Evolutionary conservation across 306 rosid genomes (phyloP), one percentile per base, ranked within the genome.

Genomic region (Cicer pinnatifidum): DNA sequence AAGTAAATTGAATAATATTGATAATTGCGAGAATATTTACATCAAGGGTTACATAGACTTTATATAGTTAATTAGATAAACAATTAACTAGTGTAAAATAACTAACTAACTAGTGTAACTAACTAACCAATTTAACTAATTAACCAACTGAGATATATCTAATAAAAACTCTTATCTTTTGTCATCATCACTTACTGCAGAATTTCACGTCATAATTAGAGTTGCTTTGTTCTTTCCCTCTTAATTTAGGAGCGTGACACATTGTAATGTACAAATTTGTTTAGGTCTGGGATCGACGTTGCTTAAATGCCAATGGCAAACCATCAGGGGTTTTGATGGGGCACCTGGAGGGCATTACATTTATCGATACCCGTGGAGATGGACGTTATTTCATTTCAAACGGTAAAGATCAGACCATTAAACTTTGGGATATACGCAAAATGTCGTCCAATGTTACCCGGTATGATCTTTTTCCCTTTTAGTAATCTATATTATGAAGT

Each of bases 271-370:
- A 69, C 67, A 65, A 56, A 41, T 58, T 81, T 81, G 62, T 61
- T 35, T 81, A 94, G 97, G 98, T 91, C 69, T 91, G 98, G 98
- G 98, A 94, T 85, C 79, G 96, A 77, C 98, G 92, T 11, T 94
- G 97, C 87, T 79, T 89, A 64, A 67, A 23, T 67, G 72, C 84
- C 15, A 86, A 59, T 19, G 92, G 86, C 76, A 85, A 87, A 74
- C 86, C 97, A 63, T 91, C 91, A 38, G 98, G 98, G 78, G 86
- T 89, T 54, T 78, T 91, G 75, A 85, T 71, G 62, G 98, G 98
- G 71, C 98, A 91, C 77, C 84, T 91, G 54, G 95, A 94, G 88
- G 98, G 98, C 66, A 76, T 94, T 75, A 82, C 98, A 61, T 94
- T 81, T 82, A 88, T 94, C 41, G 98, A 94, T 82, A 84, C 84